These are phyloP conservation scores for Sporothrix variecibatus DNA, from an alignment of 2,329 filamentous ascomycete genomes.

Conservation along the genomic window DNA sequence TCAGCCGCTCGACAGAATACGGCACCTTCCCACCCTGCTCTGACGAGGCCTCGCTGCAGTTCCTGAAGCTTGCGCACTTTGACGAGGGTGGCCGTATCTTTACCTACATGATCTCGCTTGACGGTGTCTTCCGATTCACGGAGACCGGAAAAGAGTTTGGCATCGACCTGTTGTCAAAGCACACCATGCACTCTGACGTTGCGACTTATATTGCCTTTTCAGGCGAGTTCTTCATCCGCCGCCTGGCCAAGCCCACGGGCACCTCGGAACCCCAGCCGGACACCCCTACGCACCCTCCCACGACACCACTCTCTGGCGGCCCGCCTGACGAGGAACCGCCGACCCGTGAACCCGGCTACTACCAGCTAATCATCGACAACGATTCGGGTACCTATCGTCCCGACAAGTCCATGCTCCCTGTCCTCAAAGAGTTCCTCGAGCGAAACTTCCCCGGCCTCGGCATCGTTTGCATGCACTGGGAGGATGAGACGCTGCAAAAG, in stretches of 20 bases:
- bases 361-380: conserved; percentile 92
- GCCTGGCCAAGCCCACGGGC: conserved; percentile 55
- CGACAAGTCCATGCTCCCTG: conserved; percentile 72
- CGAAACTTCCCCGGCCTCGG: conserved; percentile 76
- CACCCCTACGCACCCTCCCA: conserved; percentile 55
- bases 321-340: conserved; percentile 49
- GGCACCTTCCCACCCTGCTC: conserved; percentile 68
- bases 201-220: conserved; percentile 88
- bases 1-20: conserved; percentile 72
- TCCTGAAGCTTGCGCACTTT: conserved; percentile 83
- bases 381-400: conserved; percentile 93
- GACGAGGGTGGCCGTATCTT: conserved; percentile 85
- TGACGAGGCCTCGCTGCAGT: conserved; percentile 71
- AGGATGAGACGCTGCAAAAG: conserved; percentile 69
- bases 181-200: conserved; percentile 96
- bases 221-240: conserved; percentile 88
- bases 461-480: conserved; percentile 74
- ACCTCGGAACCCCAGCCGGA: conserved; percentile 47
- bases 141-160: conserved; percentile 96
- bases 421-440: conserved; percentile 69
- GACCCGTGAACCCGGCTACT: conserved; percentile 53
- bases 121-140: conserved; percentile 85
- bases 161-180: conserved; percentile 89
- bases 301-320: conserved; percentile 46
- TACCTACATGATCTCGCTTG: conserved; percentile 88